A percentile compares a stretch with the other conserved stretches of the same genome.
These are phyloP conservation scores for Penicillium griseofulvum DNA, from an alignment of 2,329 filamentous ascomycete species.

Conservation along the genomic window DNA sequence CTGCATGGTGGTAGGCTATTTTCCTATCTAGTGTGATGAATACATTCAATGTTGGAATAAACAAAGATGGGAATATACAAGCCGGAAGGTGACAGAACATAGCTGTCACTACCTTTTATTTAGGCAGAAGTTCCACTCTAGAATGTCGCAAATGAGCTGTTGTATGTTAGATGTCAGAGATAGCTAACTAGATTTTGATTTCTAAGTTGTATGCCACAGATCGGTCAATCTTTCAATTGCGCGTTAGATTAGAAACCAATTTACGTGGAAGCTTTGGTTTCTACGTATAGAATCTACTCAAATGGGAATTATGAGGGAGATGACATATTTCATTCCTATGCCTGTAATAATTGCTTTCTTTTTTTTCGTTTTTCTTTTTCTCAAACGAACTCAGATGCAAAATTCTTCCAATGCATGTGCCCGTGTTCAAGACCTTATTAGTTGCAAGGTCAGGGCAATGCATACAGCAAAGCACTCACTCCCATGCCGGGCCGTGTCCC, in stretches of 20 bases:
- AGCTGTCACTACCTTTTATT: too few relatives aligned
- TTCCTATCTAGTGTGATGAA: too few relatives aligned
- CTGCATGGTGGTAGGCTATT: too few relatives aligned
- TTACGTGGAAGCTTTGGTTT: background rate
- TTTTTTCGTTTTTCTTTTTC: background rate
- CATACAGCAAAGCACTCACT: background rate
- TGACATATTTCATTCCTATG: background rate
- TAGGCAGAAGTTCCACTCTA: background rate
- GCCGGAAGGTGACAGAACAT: background rate
- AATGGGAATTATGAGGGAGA: too few relatives aligned
- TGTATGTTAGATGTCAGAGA: too few relatives aligned
- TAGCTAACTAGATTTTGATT: background rate
- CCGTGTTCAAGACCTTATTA: background rate
- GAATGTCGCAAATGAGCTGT: background rate
- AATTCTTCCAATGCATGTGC: accelerated
- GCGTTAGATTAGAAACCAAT: too few relatives aligned
- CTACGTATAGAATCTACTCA: background rate
- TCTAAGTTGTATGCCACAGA: background rate
- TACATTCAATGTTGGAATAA: too few relatives aligned
- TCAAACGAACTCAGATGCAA: background rate
- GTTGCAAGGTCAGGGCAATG: background rate
- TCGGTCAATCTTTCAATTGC: background rate
- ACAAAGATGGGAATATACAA: background rate
- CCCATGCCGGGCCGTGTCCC: background rate
- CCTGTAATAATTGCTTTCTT: background rate